Evolutionary conservation across 2,329 filamentous ascomycete genomes (phyloP), one percentile per base, ranked within the genome.

Genomic region (Fusarium sp.): DNA sequence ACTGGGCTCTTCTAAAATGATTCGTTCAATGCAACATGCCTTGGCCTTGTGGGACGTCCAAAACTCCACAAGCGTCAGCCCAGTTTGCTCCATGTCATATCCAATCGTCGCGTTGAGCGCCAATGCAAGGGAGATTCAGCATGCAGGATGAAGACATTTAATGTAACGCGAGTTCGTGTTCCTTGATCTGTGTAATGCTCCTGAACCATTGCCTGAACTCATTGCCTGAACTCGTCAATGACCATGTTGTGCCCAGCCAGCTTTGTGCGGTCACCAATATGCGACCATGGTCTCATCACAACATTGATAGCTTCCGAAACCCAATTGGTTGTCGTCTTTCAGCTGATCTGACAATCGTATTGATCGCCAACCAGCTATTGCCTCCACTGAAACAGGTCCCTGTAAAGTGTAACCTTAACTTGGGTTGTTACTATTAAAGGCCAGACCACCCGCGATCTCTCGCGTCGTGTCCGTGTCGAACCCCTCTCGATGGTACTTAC

Each of bases 61-160:
- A 50, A 68, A 45, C 66, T 65, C 66, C 38, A 66, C 66, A 62
- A 64, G 70, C 57, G 55, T 70, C 56, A 65, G 56, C 56, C 65
- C 59, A 58, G 46, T 71, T 60, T 45, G 29, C 54, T 35, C 45
- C 38, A 39, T 36, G 25, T 41, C 25, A 41, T 58, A 56, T 58
- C 74, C 75, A 76, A 76, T 76, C 60, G 70, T 64, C 73, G 66
- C 75, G 75, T 71, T 44, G 29, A 71, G 68, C 56, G 62, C 70
- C 68, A 66, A 65, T 64, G 71, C 71, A 74, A 75, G 74, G 74
- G 74, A 76, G 65, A 44, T 42, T 38, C 55, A 57, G 52, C 31
- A 35, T 59, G 54, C 54, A 56, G 42, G 22, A 36, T 36, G 54
- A 56, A 55, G 53, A 25, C 38, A 45, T 56, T 35, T 45, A 27